Conservation (phyloP, 805 yeast genomes). For the Saccharomycopsis amapae region DNA sequence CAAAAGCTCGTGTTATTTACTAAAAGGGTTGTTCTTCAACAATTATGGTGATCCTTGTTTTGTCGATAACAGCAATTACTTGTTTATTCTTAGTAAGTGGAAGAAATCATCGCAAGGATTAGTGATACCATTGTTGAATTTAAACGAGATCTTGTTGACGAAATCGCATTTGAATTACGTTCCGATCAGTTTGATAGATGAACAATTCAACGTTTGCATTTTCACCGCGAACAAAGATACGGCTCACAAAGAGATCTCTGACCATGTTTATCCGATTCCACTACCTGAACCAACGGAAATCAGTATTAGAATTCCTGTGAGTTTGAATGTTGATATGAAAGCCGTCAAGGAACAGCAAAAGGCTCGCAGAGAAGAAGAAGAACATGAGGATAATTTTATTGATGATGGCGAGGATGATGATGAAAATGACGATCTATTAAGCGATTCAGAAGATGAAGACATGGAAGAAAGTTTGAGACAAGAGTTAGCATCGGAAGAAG, state of each 20-base stretch:
- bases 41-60: slow-evolving; percentile 87
- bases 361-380: slow-evolving; percentile 28
- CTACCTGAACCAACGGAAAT: slow-evolving; percentile 78
- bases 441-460: slow-evolving; percentile 26
- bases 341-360: slow-evolving; percentile 28
- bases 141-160: slow-evolving; percentile 38
- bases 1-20: slow-evolving; percentile 27
- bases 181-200: slow-evolving; percentile 76
- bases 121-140: slow-evolving; percentile 82
- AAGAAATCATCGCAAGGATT: slow-evolving; percentile 65
- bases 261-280: slow-evolving; percentile 74
- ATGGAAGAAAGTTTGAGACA: slow-evolving; percentile 23
- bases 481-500: slow-evolving; percentile 49
- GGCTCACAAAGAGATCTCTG: background rate
- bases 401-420: slow-evolving; percentile 24
- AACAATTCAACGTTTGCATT: slow-evolving; percentile 65
- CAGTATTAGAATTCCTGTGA: slow-evolving; percentile 60
- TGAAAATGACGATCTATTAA: slow-evolving; percentile 18
- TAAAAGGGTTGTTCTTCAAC: slow-evolving; percentile 73
- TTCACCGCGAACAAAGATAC: slow-evolving; percentile 58
- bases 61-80: slow-evolving; percentile 69
- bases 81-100: slow-evolving; percentile 72
- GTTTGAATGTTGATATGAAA: slow-evolving; percentile 28
- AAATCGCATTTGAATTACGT: slow-evolving; percentile 52
- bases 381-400: slow-evolving; percentile 24